Base-by-base conservation (phyloP, 257 asterid species). In the Agastache rugosa region DNA sequence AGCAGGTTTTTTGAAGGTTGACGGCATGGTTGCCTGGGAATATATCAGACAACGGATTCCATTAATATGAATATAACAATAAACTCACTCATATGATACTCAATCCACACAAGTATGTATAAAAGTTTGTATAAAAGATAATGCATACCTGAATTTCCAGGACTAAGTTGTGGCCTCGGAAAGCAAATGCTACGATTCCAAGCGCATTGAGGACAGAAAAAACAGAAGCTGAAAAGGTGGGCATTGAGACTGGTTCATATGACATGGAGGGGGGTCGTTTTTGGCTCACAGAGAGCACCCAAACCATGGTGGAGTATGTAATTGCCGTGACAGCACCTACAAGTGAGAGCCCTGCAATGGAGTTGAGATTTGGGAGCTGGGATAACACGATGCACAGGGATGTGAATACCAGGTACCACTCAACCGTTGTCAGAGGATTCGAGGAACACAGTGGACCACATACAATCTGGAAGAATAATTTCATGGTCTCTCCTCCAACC, bases 401-500 rank as follows among this genome's bases (percentile, higher is more conserved):
- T 8, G 99, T 95, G 93, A 95, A 95, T 8, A 95, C 98, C 65
- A 95, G 81, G 75, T 95, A 95, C 98, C 99, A 95, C 86, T 95
- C 99, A 0, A 95, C 99, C 1, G 98, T 95, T 17, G 99, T 95
- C 39, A 95, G 85, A 22, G 99, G 99, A 79, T 91, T 90, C 0
- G 99, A 90, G 5, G 98, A 76, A 81, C 98, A 92, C 22, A 71
- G 86, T 0, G 98, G 97, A 25, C 99, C 98, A 12, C 99, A 95
- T 19, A 95, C 96, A 11, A 83, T 89, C 72, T 92, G 99, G 79
- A 95, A 95, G 90, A 95, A 95, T 37, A 95, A 76, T 77, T 95
- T 95, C 99, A 95, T 95, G 67, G 99, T 95, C 87, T 95, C 98
- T 61, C 99, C 99, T 77, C 99, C 99, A 0, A 95, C 83, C 7